Conservation (phyloP, 495 filamentous ascomycete species). For the Penicillium silybi region DNA sequence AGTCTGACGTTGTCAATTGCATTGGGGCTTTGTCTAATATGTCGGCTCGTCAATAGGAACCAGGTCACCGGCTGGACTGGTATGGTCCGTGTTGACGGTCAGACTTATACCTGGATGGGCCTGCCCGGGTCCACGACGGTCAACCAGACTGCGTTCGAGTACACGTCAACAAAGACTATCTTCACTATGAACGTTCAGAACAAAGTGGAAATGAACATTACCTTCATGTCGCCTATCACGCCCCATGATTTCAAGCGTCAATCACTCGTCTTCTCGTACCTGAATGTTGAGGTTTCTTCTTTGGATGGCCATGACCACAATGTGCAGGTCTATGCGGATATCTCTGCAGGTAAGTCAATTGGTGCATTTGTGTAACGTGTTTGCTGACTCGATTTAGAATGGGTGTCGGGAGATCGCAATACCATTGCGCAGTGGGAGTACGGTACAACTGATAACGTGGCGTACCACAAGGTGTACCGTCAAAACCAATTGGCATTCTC, state of each 20-base stretch:
- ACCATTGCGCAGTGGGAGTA: conserved; percentile 52
- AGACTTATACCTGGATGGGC: conserved; percentile 57
- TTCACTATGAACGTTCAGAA: conserved; percentile 51
- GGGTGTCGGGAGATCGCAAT: conserved; percentile 51
- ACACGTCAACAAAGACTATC: conserved; percentile 56
- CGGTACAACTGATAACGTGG: conserved; percentile 39
- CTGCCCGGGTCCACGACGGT: conserved; percentile 35
- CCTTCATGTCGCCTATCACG: conserved; percentile 56
- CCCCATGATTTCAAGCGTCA: conserved; percentile 53
- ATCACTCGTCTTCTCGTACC: conserved; percentile 54
- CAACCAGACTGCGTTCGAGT: conserved; percentile 50
- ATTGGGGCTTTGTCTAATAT: background rate
- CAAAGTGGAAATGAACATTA: conserved; percentile 49
- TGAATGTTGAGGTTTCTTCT: conserved; percentile 50
- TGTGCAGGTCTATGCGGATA: conserved; percentile 58
- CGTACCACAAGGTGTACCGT: conserved; percentile 53
- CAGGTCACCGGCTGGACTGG: conserved; percentile 53
- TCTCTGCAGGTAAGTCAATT: conserved; percentile 50
- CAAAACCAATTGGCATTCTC: conserved; percentile 51
- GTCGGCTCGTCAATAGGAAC: conserved; percentile 27
- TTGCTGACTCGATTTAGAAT: conserved; percentile 42
- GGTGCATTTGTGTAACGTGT: background rate
- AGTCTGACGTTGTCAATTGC: conserved; percentile 8
- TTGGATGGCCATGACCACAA: conserved; percentile 50
- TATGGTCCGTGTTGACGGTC: conserved; percentile 53